Percentiles rank a stretch among this genome's conserved stretches.
Evolutionary conservation across 192 early-diverging fungal genomes (phyloP).

Genomic region (Lunasporangiospora selenospora): DNA sequence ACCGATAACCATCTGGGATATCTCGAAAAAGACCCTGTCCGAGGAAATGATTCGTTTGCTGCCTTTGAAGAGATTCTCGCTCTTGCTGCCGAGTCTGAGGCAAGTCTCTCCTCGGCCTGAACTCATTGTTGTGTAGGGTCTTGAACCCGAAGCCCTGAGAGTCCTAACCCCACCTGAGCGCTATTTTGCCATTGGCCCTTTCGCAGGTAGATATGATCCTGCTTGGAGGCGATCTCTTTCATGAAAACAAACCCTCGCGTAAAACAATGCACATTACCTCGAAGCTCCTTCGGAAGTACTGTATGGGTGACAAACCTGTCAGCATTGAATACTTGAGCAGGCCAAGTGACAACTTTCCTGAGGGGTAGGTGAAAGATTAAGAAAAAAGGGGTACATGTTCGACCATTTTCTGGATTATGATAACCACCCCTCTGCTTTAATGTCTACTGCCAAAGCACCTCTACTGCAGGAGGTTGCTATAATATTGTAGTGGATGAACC

Average conservation of each 20-base stretch:
- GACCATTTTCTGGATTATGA: too few species aligned
- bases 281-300: constrained; percentile 69
- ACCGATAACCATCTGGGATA: constrained; percentile 97
- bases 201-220: constrained; percentile 87
- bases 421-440: too few species aligned
- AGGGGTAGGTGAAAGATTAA: constrained; percentile 44
- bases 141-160: too few species aligned
- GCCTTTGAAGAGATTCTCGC: constrained; percentile 92
- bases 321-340: constrained; percentile 81
- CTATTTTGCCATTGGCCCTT: background rate
- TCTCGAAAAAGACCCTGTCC: constrained; percentile 87
- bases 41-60: constrained; percentile 82
- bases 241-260: constrained; percentile 92
- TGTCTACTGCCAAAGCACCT: too few species aligned
- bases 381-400: too few species aligned
- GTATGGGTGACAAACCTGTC: constrained; percentile 72
- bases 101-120: too few species aligned
- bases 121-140: too few species aligned
- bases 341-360: constrained; percentile 71
- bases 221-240: constrained; percentile 95
- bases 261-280: constrained; percentile 76
- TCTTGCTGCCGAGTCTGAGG: constrained; percentile 67
- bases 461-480: background rate
- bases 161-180: background rate
- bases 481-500: background rate